Evolutionary conservation across 495 filamentous ascomycete species (phyloP), one percentile per base, ranked within the genome.

Genomic region (Penicillium verhagenii): DNA sequence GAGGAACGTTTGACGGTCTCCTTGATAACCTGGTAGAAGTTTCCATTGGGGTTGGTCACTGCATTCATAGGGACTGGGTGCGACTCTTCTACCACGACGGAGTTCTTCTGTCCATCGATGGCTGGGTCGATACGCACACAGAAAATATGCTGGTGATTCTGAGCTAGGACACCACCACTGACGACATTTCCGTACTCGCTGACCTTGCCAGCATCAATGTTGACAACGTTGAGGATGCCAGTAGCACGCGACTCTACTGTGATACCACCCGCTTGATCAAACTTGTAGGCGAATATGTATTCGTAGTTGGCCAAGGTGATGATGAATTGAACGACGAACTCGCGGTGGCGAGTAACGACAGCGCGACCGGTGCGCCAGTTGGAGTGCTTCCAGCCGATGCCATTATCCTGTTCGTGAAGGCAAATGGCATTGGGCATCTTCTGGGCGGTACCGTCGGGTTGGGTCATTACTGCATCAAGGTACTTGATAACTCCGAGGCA

Each of bases 101-200:
- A 80, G 67, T 92, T 93, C 50, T 77, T 70, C 44, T 81, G 79
- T 1, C 92, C 92, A 45, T 91, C 92, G 43, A 96, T 76, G 26
- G 84, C 82, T 3, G 93, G 92, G 66, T 97, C 92, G 5, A 97
- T 82, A 19, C 92, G 90, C 0, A 96, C 85, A 35, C 86, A 89
- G 75, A 97, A 96, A 57, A 96, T 89, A 70, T 97, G 92, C 68
- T 97, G 92, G 62, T 97, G 92, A 60, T 88, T 83, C 60, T 86
- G 78, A 8, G 81, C 91, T 6, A 96, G 79, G 2, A 92, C 91
- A 1, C 92, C 92, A 0, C 90, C 91, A 59, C 91, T 87, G 9
- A 97, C 90, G 11, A 94, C 80, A 11, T 91, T 97, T 31, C 92
- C 92, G 71, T 88, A 96, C 0, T 78, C 74, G 59, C 71, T 74